Base-by-base conservation (phyloP, 305 asterid species). In the Solanum hybrid region DNA sequence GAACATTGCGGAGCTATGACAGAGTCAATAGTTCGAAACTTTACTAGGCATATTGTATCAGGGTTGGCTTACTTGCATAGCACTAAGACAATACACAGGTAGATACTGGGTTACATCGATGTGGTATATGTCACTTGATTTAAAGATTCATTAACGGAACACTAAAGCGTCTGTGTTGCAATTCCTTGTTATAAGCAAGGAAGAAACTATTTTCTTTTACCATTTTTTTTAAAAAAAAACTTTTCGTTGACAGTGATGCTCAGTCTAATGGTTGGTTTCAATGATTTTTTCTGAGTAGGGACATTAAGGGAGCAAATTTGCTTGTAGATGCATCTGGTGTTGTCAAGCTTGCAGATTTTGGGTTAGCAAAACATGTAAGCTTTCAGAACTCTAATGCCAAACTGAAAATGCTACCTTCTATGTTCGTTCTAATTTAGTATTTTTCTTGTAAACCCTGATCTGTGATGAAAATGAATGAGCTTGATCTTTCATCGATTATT, bases 331-430 rank as follows among this genome's bases (percentile, higher is more conserved):
- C 98, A 75, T 91, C 93, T 77, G 99, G 98, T 22, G 94, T 94
- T 87, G 99, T 97, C 90, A 97, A 97, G 94, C 94, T 96, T 89
- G 98, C 99, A 11, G 98, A 97, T 92, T 97, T 97, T 91, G 99
- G 99, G 78, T 90, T 97, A 92, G 98, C 99, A 13, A 97, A 97
- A 92, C 98, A 95, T 46, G 99, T 97, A 92, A 94, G 97, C 90
- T 91, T 88, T 86, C 32, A 34, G 88, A 87, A 88, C 80, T 51
- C 31, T 60, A 85, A 29, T 88, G 79, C 78, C 60, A 56, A 82
- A 29, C 86, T 88, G 71, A 60, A 79, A 56, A 11, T 32, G 35
- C 60, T 34, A 36, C 26, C 7, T 32, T 16, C 81, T 26, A 26
- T 87, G 20, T 87, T 85, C 5, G n/a, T 60, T 60, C 77, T 85